Evolutionary conservation across 2,329 filamentous ascomycete genomes (phyloP), one percentile per base, ranked within the genome.

Genomic region (Alternaria brassicae): DNA sequence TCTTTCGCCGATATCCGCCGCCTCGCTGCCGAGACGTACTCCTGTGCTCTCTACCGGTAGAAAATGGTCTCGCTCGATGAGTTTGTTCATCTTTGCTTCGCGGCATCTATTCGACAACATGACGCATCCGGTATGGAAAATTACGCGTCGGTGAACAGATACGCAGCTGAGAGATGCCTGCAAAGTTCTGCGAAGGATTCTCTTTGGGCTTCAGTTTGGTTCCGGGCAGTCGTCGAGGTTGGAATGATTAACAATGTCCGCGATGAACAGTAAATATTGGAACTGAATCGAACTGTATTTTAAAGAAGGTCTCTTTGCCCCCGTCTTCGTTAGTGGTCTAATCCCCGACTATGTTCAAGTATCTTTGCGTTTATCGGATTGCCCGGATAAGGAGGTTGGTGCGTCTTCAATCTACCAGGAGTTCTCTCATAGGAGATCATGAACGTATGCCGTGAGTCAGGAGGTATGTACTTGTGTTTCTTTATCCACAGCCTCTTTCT

Each of bases 341-440:
- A 1, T 9, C 10, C 9, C 9, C 17, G 49, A 32, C 1, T 17
- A 4, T 42, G 3, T 9, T 41, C 27, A 3, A 42, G n/a, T 13
- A 60, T 60, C 4, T 30, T 25, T 6, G 23, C 39, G 27, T 64
- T 56, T 4, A 53, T 42, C 6, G 19, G 15, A 21, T 56, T 21
- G 9, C n/a, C 6, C 1, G 50, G 53, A 23, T 58, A 41, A 30
- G 58, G 56, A 6, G 53, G 55, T 15, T 47, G 55, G 8, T 27
- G 25, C 4, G 8, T 27, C 25, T 27, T 27, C 25, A 27, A 27
- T 8, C 8, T 27, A 27, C 52, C 45, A 13, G n/a, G 13, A 21
- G 52, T 45, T 9, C 50, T 52, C 19, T 66, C 56, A 25, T 63
- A 71, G 10, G 66, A 36, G 12, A 66, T 17, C 34, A 63, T 47